A percentile compares a stretch with the other conserved stretches of the same genome.
These are phyloP conservation scores for Guadua angustifolia DNA, from an alignment of 176 grass and related monocot species.

Conservation along the genomic window DNA sequence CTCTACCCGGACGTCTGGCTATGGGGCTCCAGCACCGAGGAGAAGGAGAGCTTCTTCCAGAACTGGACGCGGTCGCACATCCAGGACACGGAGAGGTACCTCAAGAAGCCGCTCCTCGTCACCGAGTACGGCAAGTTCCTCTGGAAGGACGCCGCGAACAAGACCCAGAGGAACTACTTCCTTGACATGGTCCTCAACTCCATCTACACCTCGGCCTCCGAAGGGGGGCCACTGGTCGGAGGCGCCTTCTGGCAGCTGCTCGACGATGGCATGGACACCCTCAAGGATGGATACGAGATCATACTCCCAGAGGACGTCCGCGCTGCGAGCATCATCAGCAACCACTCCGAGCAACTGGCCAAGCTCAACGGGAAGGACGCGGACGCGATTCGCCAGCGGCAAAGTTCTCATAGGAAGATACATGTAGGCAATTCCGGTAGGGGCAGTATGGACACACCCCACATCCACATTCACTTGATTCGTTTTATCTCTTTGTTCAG, in stretches of 20 bases:
- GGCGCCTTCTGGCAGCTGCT: slow-evolving; percentile 68
- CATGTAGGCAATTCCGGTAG: neutral
- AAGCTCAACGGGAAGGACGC: slow-evolving; percentile 39
- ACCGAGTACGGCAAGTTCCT: slow-evolving; percentile 64
- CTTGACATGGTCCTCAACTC: slow-evolving; percentile 33
- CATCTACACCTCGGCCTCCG: slow-evolving; percentile 27
- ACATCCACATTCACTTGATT: neutral
- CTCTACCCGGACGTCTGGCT: slow-evolving; percentile 88
- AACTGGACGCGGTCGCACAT: slow-evolving; percentile 48
- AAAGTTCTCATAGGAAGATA: slow-evolving; percentile 9
- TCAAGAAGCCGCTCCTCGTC: slow-evolving; percentile 55
- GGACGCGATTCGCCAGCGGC: neutral
- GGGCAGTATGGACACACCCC: neutral
- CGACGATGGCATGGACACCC: slow-evolving; percentile 46
- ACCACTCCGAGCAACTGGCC: slow-evolving; percentile 46
- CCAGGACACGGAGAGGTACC: neutral
- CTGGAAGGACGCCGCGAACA: slow-evolving; percentile 38
- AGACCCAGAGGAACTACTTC: slow-evolving; percentile 16
- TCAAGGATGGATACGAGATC: slow-evolving; percentile 63
- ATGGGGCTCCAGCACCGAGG: slow-evolving; percentile 35
- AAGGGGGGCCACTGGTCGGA: slow-evolving; percentile 46
- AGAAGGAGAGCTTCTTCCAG: slow-evolving; percentile 34
- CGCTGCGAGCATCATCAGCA: slow-evolving; percentile 43
- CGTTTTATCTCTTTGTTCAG: slow-evolving; percentile 5
- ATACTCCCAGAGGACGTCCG: slow-evolving; percentile 35